Evolutionary conservation across 495 filamentous ascomycete species (phyloP).

Genomic region (Neurospora intermedia): DNA sequence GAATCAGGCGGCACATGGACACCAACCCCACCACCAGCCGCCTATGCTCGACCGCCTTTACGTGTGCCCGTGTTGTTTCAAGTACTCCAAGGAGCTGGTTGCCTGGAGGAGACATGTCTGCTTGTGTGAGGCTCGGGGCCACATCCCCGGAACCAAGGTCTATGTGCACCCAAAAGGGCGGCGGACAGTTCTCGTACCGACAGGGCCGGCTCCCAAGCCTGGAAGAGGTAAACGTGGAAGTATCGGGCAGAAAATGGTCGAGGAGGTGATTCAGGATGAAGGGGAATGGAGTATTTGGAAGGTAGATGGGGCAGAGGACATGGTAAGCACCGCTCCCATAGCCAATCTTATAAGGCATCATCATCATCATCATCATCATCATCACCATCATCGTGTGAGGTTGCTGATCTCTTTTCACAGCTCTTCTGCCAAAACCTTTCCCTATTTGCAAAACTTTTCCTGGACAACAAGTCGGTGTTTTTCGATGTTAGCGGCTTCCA

Average conservation of each 20-base stretch:
- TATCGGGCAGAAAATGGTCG: constrained; percentile 39
- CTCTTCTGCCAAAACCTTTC: constrained; percentile 92
- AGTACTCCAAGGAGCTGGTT: constrained; percentile 67
- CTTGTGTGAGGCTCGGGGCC: constrained; percentile 28
- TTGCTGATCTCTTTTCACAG: constrained; percentile 28
- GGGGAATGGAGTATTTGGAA: constrained; percentile 65
- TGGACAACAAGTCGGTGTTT: constrained; percentile 96
- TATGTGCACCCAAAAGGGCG: constrained; percentile 38
- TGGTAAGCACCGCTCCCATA: constrained; percentile 32
- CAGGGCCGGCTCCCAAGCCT: constrained; percentile 25
- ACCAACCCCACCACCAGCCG: constrained; percentile 8
- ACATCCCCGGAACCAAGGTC: constrained; percentile 34
- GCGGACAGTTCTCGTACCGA: constrained; percentile 20
- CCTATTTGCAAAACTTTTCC: constrained; percentile 94
- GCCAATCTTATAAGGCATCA: background rate
- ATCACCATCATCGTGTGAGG: background rate
- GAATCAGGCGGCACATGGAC: background rate
- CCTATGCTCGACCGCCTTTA: constrained; percentile 54
- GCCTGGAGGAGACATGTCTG: constrained; percentile 39
- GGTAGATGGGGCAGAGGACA: constrained; percentile 78
- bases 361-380: too few species aligned
- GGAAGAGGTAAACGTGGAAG: constrained; percentile 28
- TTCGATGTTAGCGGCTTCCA: constrained; percentile 93
- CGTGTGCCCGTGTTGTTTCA: constrained; percentile 89
- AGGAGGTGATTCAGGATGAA: constrained; percentile 45